Base-by-base conservation (phyloP, 345 rosid genomes). In the Lepidium didymum region DNA sequence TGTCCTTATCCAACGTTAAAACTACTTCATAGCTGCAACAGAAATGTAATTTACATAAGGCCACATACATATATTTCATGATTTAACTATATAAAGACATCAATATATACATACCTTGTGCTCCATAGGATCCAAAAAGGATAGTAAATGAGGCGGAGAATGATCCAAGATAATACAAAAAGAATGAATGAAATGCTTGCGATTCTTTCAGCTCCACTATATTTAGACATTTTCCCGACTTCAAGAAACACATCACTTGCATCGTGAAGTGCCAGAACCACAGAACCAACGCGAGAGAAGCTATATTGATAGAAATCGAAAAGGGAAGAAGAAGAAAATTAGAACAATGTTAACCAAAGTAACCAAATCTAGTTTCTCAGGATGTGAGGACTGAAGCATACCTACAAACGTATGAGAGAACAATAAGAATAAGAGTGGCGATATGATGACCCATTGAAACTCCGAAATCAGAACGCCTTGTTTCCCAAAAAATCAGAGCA, bases 401-500 rank as follows among this genome's bases (percentile, higher is more conserved):
- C 98, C 98, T 84, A 40, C 76, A 79, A 23, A 86, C 65, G 74
- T 86, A 89, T 56, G 98, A 92, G 60, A 86, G 69, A 16, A 77
- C 76, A 23, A 86, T 70, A 55, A 89, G 98, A 56, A 70, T 43
- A 13, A 83, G 64, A 18, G 84, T 78, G 9, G 84, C 80, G 10
- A 92, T 56, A 64, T 89, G 96, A 81, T 89, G 96, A 57, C 74
- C 77, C 96, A 89, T 87, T 44, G 96, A 85, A 57, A 87, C 84
- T 18, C 63, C 64, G 63, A 87, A 86, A 75, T 87, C 96, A 3
- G 84, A 81, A 52, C 93, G 86, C 71, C 88, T 84, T 0, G 96
- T 89, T 70, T 92, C 98, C 98, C 96, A 92, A 42, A 89, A 86
- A 6, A 87, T 37, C 81, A 92, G 63, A 74, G 98, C 93, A 58